These are phyloP conservation scores for Trypanosoma melophagium DNA, from an alignment of 208 protist genomes.

Conservation along the genomic window DNA sequence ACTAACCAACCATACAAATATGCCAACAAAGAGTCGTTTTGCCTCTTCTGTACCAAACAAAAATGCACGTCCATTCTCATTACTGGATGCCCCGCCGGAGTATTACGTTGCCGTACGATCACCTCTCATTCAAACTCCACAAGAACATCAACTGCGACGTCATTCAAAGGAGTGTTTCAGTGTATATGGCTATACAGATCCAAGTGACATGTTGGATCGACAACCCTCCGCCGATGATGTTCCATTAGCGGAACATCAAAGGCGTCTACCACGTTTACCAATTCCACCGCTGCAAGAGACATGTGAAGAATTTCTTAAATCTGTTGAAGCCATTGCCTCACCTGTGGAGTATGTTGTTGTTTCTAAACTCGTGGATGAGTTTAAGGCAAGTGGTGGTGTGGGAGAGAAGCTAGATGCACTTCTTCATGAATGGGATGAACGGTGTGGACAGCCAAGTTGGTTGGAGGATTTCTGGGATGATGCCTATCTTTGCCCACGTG, in stretches of 20 bases:
- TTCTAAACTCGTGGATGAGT: constrained; percentile 23
- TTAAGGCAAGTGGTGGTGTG: constrained; percentile 19
- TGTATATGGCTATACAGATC: constrained; percentile 19
- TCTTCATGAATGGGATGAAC: constrained; percentile 25
- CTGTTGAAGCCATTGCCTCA: constrained; percentile 27
- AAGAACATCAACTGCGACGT: not conserved
- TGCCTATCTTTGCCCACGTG: constrained; percentile 35
- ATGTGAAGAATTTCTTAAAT: constrained; percentile 30
- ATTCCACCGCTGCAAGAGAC: constrained; percentile 34
- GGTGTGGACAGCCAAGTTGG: constrained; percentile 25
- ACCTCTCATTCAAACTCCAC: constrained; percentile 1
- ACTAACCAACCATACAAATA: not conserved
- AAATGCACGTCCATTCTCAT: not conserved
- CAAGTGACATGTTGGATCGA: not conserved
- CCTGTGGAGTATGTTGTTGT: constrained; percentile 30
- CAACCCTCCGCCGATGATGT: not conserved
- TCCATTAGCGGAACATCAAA: constrained; percentile 21
- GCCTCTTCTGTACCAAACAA: not conserved
- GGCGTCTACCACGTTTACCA: constrained; percentile 24
- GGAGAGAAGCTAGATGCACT: constrained; percentile 28
- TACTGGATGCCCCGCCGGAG: constrained; percentile 15
- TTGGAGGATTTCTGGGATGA: constrained; percentile 45
- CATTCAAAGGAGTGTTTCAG: constrained; percentile 9
- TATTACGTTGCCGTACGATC: constrained; percentile 14
- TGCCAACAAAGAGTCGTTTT: not conserved